Base-by-base conservation (phyloP, 257 asterid genomes). In the Paulownia fortunei region DNA sequence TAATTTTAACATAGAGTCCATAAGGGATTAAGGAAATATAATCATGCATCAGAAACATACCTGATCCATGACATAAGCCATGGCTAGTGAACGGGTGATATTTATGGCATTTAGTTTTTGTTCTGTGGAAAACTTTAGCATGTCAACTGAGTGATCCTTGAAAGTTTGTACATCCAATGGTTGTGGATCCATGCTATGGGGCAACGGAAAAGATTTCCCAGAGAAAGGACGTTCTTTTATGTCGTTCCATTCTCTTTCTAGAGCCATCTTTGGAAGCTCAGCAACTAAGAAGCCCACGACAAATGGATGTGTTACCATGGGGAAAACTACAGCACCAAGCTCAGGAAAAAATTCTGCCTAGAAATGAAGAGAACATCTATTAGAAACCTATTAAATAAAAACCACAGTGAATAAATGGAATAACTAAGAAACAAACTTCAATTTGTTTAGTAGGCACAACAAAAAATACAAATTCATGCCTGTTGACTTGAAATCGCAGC, bases 61-160 rank as follows among this genome's bases (percentile, higher is more conserved):
- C 98, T 92, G 99, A 84, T 95, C 99, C 98, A 95, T 92, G 81
- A 95, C 96, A 87, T 95, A 91, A 10, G 97, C 99, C 92, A 82
- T 81, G 80, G 98, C 97, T 61, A 95, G 84, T 13, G 99, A 89
- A 44, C 92, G 89, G 52, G 97, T 88, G 69, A 95, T 92, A 76
- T 89, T 88, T 54, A 88, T 76, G 70, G 98, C 97, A 85, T 89
- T 95, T 76, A 82, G 81, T 82, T 87, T 85, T 80, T 91, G 96
- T 80, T 95, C 98, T 41, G 83, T 61, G 6, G 91, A 86, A 71
- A 92, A 86, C 72, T 73, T 74, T 59, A 69, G 85, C 84, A 76
- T 79, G 82, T 80, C 89, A 75, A 76, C 59, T 18, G 94, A 80
- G 41, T 76, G 83, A 78, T 82, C 90, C 72, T 76, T 72, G 46